A percentile compares a stretch with the other conserved stretches of the same genome.
phyloP scores from a whole-genome alignment of 2,329 filamentous ascomycete species.

The Diaporthe nobilis region DNA sequence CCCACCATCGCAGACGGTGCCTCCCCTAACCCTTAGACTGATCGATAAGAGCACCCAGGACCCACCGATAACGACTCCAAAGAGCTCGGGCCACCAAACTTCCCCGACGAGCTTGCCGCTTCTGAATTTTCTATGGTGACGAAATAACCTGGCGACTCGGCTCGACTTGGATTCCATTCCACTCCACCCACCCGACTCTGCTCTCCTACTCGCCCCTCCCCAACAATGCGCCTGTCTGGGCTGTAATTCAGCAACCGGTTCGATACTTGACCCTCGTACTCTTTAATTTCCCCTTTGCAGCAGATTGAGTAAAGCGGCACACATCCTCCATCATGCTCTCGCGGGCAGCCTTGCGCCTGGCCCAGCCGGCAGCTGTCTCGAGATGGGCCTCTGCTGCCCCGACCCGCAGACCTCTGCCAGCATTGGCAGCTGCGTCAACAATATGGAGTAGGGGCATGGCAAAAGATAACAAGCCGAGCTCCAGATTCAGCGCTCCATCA shows the following conservation, averaged over 20 bases:
- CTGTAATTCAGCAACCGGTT: conserved; percentile 27
- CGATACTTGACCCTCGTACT: background rate
- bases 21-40: background rate
- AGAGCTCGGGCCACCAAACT: conserved; percentile 7
- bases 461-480: conserved; percentile 51
- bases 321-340: conserved; percentile 53
- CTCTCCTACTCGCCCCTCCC: background rate
- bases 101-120: background rate
- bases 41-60: background rate
- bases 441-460: conserved; percentile 62
- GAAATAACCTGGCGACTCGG: conserved; percentile 35
- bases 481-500: conserved; percentile 45
- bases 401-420: conserved; percentile 48
- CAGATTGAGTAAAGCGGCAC: background rate
- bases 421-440: conserved; percentile 47
- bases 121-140: conserved; percentile 39
- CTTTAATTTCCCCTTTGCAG: background rate
- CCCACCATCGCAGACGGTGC: background rate
- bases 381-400: conserved; percentile 47
- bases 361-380: conserved; percentile 51
- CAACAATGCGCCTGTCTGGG: conserved; percentile 19
- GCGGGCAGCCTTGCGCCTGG: conserved; percentile 55
- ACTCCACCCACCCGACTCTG: conserved; percentile 4
- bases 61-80: background rate
- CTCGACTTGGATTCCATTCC: conserved; percentile 31